These are phyloP conservation scores for Solanum pennellii DNA, from an alignment of 257 asterid genomes.

Conservation along the genomic window DNA sequence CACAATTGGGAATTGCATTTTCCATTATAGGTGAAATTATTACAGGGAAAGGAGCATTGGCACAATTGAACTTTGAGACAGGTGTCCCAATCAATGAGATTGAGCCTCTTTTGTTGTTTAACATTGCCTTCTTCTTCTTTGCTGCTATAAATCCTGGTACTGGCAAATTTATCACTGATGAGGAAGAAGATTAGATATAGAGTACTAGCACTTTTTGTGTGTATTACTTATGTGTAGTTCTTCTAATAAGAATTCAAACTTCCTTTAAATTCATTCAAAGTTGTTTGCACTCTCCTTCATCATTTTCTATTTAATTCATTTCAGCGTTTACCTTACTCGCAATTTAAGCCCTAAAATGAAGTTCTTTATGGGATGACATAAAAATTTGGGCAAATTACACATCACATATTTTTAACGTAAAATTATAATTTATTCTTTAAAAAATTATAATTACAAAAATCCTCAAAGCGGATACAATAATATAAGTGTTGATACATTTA, in stretches of 20 bases:
- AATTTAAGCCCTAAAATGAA: background rate
- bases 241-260: background rate
- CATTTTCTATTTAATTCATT: background rate
- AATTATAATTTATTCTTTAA: too few relatives aligned
- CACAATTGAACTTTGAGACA: conserved; percentile 81
- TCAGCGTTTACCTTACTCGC: background rate
- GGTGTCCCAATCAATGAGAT: conserved; percentile 81
- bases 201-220: background rate
- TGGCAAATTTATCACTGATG: conserved; percentile 79
- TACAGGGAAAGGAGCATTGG: conserved; percentile 93
- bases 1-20: conserved; percentile 84
- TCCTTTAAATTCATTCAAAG: background rate
- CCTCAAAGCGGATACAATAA: too few relatives aligned
- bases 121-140: conserved; percentile 72
- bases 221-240: background rate
- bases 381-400: too few relatives aligned
- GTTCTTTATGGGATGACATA: background rate
- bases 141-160: conserved; percentile 95
- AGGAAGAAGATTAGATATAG: conserved; percentile 28
- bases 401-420: too few relatives aligned
- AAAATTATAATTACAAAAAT: too few relatives aligned
- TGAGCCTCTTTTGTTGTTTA: conserved; percentile 83
- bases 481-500: too few relatives aligned
- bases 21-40: conserved; percentile 86
- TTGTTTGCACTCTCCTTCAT: background rate